Evolutionary conservation across 1,284 basidiomycete genomes (phyloP), one percentile per base, ranked within the genome.

Genomic region (Tylopilus orsonianus): DNA sequence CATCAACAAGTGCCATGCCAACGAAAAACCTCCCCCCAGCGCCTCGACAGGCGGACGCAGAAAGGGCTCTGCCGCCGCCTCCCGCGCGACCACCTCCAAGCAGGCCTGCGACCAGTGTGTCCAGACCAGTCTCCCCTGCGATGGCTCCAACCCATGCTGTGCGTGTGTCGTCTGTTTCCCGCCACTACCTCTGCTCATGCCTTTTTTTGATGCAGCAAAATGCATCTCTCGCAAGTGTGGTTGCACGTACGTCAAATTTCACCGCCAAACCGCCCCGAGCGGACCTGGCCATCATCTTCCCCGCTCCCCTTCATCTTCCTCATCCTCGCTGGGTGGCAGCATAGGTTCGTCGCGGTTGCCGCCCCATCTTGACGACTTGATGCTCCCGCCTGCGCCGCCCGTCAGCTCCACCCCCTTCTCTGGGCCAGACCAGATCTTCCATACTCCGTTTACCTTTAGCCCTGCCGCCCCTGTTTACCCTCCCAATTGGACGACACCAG

Each of bases 41-140:
- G 26, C 74, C 66, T 36, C 44, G 1, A 12, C 51, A 0, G 58
- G 61, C 50, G 52, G 51, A 52, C 59, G 78, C 44, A 65, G 86
- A 61, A 80, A 87, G 63, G 80, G 81, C 34, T 70, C 79, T 1
- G 74, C 79, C 0, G 79, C 81, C 1, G 78, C 82, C 2, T 79
- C 83, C 6, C 73, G 85, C 19, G 87, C 85, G 2, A 85, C 85
- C 3, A 87, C 85, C 8, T 85, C 81, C 18, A 89, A 87, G 61
- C 86, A 89, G 61, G 85, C 85, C 4, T 93, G 90, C 62, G 90
- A 93, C 67, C 89, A 93, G 60, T 93, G 90, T 62, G 89, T 92
- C 49, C 83, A 87, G 59, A 79, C 81, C 8, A 87, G 82, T 59
- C 74, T 92, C 8, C 84, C 87, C 0, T 94, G 90, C 59, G 89